Conservation (phyloP, 805 yeast genomes). For the Saturnispora besseyi region DNA sequence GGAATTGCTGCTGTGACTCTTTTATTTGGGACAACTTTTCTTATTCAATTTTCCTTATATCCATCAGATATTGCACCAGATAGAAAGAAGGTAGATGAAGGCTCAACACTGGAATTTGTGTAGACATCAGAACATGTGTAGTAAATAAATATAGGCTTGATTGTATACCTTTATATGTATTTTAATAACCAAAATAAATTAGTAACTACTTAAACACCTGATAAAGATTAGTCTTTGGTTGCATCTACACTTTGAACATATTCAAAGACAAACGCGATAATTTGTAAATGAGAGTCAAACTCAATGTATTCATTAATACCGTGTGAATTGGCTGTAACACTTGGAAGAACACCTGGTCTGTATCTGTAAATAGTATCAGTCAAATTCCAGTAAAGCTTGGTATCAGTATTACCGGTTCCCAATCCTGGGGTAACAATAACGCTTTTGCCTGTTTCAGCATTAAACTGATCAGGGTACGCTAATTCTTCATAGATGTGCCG, state of each 20-base stretch:
- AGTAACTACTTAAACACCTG: neutral
- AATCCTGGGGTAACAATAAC: slow-evolving; percentile 48
- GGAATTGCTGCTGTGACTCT: slow-evolving; percentile 32
- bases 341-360: slow-evolving; percentile 37
- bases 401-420: slow-evolving; percentile 66
- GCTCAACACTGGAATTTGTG: neutral
- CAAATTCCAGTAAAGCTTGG: slow-evolving; percentile 53
- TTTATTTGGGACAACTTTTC: slow-evolving; percentile 23
- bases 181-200: neutral
- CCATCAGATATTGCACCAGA: slow-evolving; percentile 9
- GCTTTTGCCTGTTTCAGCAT: slow-evolving; percentile 16
- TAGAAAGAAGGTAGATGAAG: neutral
- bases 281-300: slow-evolving; percentile 48
- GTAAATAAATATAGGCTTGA: no score
- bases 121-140: neutral
- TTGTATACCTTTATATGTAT: neutral
- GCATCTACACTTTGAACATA: slow-evolving; percentile 38
- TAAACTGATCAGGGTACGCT: slow-evolving; percentile 28
- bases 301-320: slow-evolving; percentile 55
- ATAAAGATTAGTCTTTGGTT: slow-evolving; percentile 8
- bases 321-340: slow-evolving; percentile 39
- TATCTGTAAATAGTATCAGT: slow-evolving; percentile 53
- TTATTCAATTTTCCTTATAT: slow-evolving; percentile 22
- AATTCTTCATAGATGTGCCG: slow-evolving; percentile 41
- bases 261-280: slow-evolving; percentile 47